Percentiles rank a stretch among this genome's conserved stretches.
Evolutionary conservation across 352 stramenopile species (phyloP).

Genomic region (Globisporangium apiculatum): DNA sequence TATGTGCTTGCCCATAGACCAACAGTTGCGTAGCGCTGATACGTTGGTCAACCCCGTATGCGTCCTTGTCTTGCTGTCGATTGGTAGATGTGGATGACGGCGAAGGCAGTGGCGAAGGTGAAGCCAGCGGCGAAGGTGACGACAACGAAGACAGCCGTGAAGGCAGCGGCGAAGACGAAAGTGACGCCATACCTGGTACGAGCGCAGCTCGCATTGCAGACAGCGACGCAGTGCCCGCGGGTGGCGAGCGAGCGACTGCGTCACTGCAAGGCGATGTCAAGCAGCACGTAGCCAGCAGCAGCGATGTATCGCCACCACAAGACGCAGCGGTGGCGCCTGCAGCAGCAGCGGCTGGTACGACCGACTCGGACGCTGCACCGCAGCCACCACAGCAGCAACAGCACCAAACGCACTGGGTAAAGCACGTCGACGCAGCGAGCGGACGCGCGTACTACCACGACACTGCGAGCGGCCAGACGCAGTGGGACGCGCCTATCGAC

Average conservation of each 20-base stretch:
- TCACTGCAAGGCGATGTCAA: too few relatives aligned
- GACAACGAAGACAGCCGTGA: slow-evolving; percentile 5
- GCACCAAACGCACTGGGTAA: slow-evolving; percentile 37
- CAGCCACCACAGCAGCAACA: not conserved
- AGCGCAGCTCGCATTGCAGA: not conserved
- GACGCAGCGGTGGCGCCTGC: too few relatives aligned
- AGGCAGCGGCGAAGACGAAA: slow-evolving; percentile 13
- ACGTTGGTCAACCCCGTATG: too few relatives aligned
- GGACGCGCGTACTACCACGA: slow-evolving; percentile 78
- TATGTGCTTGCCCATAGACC: not conserved
- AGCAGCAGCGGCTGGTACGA: not conserved
- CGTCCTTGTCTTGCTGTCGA: not conserved
- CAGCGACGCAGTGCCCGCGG: slow-evolving; percentile 8
- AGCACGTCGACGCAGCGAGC: slow-evolving; percentile 56
- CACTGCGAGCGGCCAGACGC: slow-evolving; percentile 45
- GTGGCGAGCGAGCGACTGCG: slow-evolving; percentile 7
- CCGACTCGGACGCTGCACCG: not conserved
- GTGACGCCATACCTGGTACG: too few relatives aligned
- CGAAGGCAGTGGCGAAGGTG: slow-evolving; percentile 4
- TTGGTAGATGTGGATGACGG: slow-evolving; percentile 1
- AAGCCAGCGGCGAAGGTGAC: slow-evolving; percentile 7
- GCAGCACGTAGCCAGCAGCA: too few relatives aligned
- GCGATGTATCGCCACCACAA: too few relatives aligned
- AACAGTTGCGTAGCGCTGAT: too few relatives aligned
- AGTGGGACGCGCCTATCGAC: slow-evolving; percentile 57